Percentiles rank a stretch among this genome's conserved stretches.
Evolutionary conservation across 2,329 filamentous ascomycete genomes (phyloP).

Genomic region (Didymella pomorum): DNA sequence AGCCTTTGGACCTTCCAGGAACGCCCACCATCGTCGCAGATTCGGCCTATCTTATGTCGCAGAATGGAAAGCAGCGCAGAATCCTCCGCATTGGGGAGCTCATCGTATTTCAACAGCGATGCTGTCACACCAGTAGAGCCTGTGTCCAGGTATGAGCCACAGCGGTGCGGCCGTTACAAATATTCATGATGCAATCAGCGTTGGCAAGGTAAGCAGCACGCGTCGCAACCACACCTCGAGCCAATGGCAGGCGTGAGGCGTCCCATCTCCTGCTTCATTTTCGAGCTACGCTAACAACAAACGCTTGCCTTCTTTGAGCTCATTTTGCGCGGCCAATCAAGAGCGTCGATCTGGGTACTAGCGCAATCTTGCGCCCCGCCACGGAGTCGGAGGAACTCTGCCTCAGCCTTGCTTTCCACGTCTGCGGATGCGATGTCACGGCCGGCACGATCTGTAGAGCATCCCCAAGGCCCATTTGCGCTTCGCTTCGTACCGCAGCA

Average conservation of each 20-base stretch:
- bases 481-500: slow-evolving; percentile 4
- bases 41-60: neutral
- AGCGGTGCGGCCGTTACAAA: neutral
- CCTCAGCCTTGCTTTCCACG: neutral
- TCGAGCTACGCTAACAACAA: neutral
- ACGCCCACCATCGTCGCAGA: slow-evolving; percentile 32
- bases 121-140: neutral
- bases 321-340: slow-evolving; percentile 9
- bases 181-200: slow-evolving; percentile 6
- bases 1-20: slow-evolving; percentile 46
- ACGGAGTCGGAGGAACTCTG: neutral
- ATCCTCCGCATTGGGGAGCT: slow-evolving; percentile 27
- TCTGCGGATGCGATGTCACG: slow-evolving; percentile 9
- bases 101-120: slow-evolving; percentile 3
- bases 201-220: neutral
- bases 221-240: neutral
- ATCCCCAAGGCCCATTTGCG: neutral
- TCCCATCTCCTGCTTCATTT: neutral
- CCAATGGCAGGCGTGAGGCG: slow-evolving; percentile 8
- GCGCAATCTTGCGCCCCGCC: neutral
- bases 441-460: neutral
- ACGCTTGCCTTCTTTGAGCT: slow-evolving; percentile 8
- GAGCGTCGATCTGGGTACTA: neutral
- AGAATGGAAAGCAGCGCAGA: slow-evolving; percentile 24
- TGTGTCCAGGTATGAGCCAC: neutral